These are phyloP conservation scores for Tulasnella sp. DNA, from an alignment of 768 basidiomycete species.

Conservation along the genomic window DNA sequence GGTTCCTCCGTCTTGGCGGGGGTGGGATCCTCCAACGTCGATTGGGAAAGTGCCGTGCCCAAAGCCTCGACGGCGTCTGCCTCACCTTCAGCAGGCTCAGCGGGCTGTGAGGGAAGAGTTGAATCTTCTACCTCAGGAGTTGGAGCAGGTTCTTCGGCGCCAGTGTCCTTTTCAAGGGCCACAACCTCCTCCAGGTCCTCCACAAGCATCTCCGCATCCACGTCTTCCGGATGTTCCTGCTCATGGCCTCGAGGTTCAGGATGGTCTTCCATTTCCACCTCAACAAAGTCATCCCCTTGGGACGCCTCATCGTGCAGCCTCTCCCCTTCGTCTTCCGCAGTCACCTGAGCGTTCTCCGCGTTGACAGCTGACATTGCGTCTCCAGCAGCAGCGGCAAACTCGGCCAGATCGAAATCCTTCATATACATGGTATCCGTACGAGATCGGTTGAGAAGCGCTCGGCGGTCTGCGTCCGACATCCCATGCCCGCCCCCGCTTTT, in stretches of 20 bases:
- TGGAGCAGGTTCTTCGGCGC: neutral
- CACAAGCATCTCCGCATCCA: neutral
- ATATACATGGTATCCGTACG: slow-evolving; percentile 20
- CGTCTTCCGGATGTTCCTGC: neutral
- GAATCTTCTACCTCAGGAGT: neutral
- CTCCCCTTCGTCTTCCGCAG: neutral
- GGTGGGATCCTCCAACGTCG: neutral
- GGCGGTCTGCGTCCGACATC: slow-evolving; percentile 9
- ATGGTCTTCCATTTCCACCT: slow-evolving; percentile 5
- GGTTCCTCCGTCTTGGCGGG: neutral
- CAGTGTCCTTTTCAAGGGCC: neutral
- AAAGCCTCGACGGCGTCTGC: neutral
- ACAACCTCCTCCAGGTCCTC: neutral
- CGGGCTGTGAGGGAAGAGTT: neutral
- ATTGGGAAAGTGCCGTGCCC: neutral
- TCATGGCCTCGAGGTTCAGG: neutral
- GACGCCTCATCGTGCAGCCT: slow-evolving; percentile 9
- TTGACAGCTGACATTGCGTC: slow-evolving; percentile 15
- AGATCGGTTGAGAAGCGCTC: slow-evolving; percentile 13
- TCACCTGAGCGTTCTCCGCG: neutral
- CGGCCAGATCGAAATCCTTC: slow-evolving; percentile 14
- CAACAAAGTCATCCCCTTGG: neutral
- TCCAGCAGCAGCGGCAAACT: slow-evolving; percentile 13
- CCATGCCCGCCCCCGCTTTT: neutral
- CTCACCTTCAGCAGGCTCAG: neutral